Evolutionary conservation across 768 basidiomycete genomes (phyloP), one percentile per base, ranked within the genome.

Genomic region (Leccinum uliginosum): DNA sequence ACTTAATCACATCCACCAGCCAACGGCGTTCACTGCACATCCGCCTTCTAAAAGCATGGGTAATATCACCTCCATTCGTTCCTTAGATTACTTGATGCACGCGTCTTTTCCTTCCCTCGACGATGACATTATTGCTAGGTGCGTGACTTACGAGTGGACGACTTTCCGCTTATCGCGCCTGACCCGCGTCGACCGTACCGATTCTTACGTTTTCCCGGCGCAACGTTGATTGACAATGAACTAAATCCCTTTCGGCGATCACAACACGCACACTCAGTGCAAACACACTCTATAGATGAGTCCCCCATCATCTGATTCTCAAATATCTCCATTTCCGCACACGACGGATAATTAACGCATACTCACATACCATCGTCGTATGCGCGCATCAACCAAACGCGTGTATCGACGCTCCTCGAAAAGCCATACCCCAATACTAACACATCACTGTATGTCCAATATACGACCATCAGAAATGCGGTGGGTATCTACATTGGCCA

Each of bases 171-270:
- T 35, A 43, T 56, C 43, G 53, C 55, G 21, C 53, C 12, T 30
- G 43, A 32, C 57, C 51, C 55, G 56, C 54, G 27, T 27, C n/a
- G 9, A 29, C 32, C 34, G 35, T 53, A 44, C 46, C 53, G 34
- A 55, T 44, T 46, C 56, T 63, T 57, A 52, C 64, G 40, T 63
- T 47, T 50, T 57, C 53, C 12, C 27, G 53, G 29, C 29, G n/a
- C 27, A 52, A 44, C 49, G 24, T 38, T 29, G 11, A 21, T 29
- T 15, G 26, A 34, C 43, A 23, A 24, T 45, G 21, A 32, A 57
- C 44, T 14, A 24, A 19, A 53, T 56, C 59, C 40, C 53, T 58
- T 54, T 50, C 62, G 56, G 57, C 50, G 65, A 67, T 66, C 65
- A 66, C 52, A 55, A 62, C 62, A 61, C 51, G 54, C 59, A 35